Evolutionary conservation across 2,329 filamentous ascomycete genomes (phyloP), one percentile per base, ranked within the genome.

Genomic region (Paradendryphiella salina): DNA sequence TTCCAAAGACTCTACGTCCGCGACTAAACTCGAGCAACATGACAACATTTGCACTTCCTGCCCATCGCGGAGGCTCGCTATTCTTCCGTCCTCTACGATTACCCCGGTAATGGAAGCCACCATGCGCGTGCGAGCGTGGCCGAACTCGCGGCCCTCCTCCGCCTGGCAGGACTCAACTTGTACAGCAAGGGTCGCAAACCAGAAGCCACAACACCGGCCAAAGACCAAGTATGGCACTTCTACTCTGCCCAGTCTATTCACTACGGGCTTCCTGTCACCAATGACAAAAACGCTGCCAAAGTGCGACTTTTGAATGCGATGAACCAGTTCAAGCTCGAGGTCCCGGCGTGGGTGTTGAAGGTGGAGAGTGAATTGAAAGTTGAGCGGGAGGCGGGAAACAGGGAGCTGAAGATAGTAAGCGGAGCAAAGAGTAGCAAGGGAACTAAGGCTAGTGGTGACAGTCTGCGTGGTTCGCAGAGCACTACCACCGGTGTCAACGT

Each of bases 181-280:
- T 53, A 56, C 17, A 45, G 47, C 18, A 65, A 60, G 15, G 38
- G 37, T 7, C 47, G 40, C 14, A 56, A 54, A 11, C 33, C 54
- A 8, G 41, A 38, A 3, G 9, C 29, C 3, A 32, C 39, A n/a
- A 28, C 46, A n/a, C 44, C 29, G 9, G 40, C 51, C 0, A 75
- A 78, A 36, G 81, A 85, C 59, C 77, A 77, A 35, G 78, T 82
- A 0, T 82, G 76, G 1, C 82, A 85, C 56, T 87, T 80, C 80
- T 86, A 83, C 50, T 79, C 83, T 54, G 82, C 84, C 0, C 83
- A 87, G 55, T 75, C 86, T 9, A 69, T 84, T 3, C 84, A 87
- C 68, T 86, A 86, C 69, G 83, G 82, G 1, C 73, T 87, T 0
- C 74, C 73, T 5, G 76, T 77, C 0, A 82, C 81, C 14, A 83